Evolutionary conservation across 331 rosid genomes (phyloP).

Genomic region (Spiraea crenata): DNA sequence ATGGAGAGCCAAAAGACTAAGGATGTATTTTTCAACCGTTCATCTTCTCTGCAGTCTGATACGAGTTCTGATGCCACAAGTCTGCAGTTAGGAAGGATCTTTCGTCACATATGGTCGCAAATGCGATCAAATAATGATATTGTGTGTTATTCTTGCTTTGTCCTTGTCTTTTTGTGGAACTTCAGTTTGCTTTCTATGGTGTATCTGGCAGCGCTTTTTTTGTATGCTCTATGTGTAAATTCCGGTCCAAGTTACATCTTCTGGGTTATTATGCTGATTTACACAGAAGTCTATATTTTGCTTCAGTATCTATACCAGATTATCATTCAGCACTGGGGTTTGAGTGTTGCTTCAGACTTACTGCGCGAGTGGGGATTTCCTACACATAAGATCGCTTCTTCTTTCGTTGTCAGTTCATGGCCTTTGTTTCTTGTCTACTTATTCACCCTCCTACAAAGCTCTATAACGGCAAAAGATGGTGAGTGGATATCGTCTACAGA

Average conservation of each 20-base stretch:
- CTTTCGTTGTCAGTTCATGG: slow-evolving; percentile 80
- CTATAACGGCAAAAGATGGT: slow-evolving; percentile 89
- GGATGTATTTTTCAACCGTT: slow-evolving; percentile 45
- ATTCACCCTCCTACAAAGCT: slow-evolving; percentile 89
- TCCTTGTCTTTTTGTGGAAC: slow-evolving; percentile 90
- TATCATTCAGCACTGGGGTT: slow-evolving; percentile 86
- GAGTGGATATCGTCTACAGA: slow-evolving; percentile 74
- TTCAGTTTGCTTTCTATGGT: slow-evolving; percentile 92
- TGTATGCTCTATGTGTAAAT: slow-evolving; percentile 85
- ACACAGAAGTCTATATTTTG: slow-evolving; percentile 81
- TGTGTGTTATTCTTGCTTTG: slow-evolving; percentile 91
- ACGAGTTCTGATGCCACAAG: slow-evolving; percentile 77
- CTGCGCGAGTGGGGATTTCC: slow-evolving; percentile 86
- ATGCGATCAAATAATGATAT: slow-evolving; percentile 93
- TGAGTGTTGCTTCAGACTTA: slow-evolving; percentile 44
- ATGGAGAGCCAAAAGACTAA: slow-evolving; percentile 78
- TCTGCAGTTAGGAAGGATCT: slow-evolving; percentile 85
- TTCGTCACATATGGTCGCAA: slow-evolving; percentile 82
- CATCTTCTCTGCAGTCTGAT: slow-evolving; percentile 83
- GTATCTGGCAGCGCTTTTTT: slow-evolving; percentile 84
- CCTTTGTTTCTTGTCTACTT: slow-evolving; percentile 92
- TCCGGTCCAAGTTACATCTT: slow-evolving; percentile 91
- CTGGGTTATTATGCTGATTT: slow-evolving; percentile 82
- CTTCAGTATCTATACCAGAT: slow-evolving; percentile 92
- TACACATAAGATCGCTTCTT: slow-evolving; percentile 58